A percentile compares a stretch with the other conserved stretches of the same genome.
Evolutionary conservation across 306 rosid genomes (phyloP).

Genomic region (Prunus armeniaca): DNA sequence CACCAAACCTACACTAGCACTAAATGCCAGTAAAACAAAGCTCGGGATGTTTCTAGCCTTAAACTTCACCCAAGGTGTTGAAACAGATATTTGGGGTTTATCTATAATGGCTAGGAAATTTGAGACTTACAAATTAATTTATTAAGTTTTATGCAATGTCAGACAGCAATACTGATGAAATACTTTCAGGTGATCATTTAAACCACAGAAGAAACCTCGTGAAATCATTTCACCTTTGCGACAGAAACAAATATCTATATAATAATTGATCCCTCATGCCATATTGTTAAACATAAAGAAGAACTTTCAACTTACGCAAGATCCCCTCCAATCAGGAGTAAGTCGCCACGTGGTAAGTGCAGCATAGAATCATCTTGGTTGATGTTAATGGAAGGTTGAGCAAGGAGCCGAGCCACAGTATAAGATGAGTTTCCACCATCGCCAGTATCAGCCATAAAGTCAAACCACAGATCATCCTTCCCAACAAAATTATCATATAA

Average conservation of each 20-base stretch:
- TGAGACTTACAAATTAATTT: not conserved
- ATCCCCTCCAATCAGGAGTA: slow-evolving; percentile 96
- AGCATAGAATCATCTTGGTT: slow-evolving; percentile 48
- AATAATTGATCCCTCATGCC: slow-evolving; percentile 10
- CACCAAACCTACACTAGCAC: not conserved
- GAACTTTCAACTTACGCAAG: slow-evolving; percentile 74
- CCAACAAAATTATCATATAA: slow-evolving; percentile 70
- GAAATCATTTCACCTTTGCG: slow-evolving; percentile 16
- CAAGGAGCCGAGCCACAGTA: slow-evolving; percentile 84
- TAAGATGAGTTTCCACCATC: slow-evolving; percentile 99
- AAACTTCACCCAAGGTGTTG: slow-evolving; percentile 9
- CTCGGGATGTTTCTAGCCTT: not conserved
- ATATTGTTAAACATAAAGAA: slow-evolving; percentile 8
- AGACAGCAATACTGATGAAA: not conserved
- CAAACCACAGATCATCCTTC: slow-evolving; percentile 90
- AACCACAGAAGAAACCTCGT: slow-evolving; percentile 4
- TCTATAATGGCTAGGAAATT: not conserved
- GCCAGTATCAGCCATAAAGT: slow-evolving; percentile 99
- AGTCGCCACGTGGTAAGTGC: slow-evolving; percentile 72
- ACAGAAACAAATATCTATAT: slow-evolving; percentile 10
- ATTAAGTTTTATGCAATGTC: not conserved
- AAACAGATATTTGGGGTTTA: not conserved
- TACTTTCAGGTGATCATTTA: slow-evolving; percentile 1
- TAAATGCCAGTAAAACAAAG: not conserved
- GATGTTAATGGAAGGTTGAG: slow-evolving; percentile 69